Base-by-base conservation (phyloP, 2,329 filamentous ascomycete species). In the Simplicillium sp. region DNA sequence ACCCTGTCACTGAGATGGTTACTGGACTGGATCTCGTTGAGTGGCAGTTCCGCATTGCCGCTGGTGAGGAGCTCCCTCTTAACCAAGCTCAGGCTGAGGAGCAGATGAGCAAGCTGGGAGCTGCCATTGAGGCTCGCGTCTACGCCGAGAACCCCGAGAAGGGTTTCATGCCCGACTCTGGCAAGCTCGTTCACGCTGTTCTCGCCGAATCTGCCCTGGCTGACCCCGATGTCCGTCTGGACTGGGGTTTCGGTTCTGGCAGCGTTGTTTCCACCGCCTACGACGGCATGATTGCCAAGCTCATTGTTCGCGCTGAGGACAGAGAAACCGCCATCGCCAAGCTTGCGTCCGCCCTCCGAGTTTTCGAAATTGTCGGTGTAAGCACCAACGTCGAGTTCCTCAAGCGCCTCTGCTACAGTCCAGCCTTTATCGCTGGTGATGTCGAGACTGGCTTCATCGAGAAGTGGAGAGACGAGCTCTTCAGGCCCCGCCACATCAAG, bases 211-310 rank as follows among this genome's bases (percentile, higher is more conserved):
- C 75, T 1, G 73, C 76, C 29, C 59, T 67, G 37, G 66, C 74
- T 6, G 75, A 78, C 31, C 73, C 82, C 1, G 84, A 88, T 47
- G 76, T 97, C 28, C 81, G 92, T 33, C 88, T 98, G 48, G 92
- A 98, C 55, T 88, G 89, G 36, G 92, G 92, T 2, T 97, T 97
- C 58, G 77, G 89, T 20, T 75, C 88, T 50, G 92, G 92, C 18
- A 90, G 95, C 57, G 87, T 87, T 47, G 86, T 98, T 3, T 94
- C 89, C 0, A 87, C 90, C 44, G 86, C 92, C 41, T 98, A 98
- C 61, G 92, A 98, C 52, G 92, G 92, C 20, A 98, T 98, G 92
- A 95, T 98, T 50, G 87, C 92, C 35, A 98, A 98, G 65, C 75
- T 98, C 39, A 98, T 98, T 51, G 87, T 97, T 6, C 78, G 86